phyloP scores from a whole-genome alignment of 768 basidiomycete species.

The Mycena latifolia region DNA sequence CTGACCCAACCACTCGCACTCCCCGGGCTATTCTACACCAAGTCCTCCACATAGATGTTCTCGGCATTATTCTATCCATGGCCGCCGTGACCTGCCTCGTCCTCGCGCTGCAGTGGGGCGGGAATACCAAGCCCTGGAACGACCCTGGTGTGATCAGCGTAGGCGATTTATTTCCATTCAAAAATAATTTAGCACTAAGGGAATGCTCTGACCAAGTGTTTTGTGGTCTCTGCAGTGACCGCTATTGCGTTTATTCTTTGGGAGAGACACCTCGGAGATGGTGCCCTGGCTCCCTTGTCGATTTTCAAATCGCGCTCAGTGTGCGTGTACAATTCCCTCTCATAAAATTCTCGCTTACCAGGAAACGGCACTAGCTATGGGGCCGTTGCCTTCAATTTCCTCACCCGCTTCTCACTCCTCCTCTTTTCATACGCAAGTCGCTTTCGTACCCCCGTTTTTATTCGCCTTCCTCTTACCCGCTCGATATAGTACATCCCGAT shows the following conservation, averaged over 20 bases:
- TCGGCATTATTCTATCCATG: conserved; percentile 50
- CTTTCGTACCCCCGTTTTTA: too few relatives aligned
- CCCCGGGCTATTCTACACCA: conserved; percentile 13
- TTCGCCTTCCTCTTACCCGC: too few relatives aligned
- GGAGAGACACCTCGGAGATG: conserved; percentile 7
- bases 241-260: conserved; percentile 10
- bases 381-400: conserved; percentile 5
- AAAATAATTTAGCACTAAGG: too few relatives aligned
- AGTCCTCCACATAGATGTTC: conserved; percentile 47
- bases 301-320: conserved; percentile 14
- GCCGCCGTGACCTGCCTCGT: conserved; percentile 49
- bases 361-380: background rate
- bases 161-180: too few relatives aligned
- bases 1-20: conserved; percentile 5
- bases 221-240: conserved; percentile 1
- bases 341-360: background rate
- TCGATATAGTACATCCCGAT: conserved; percentile 21
- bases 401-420: conserved; percentile 13
- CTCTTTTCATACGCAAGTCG: conserved; percentile 12
- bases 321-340: background rate
- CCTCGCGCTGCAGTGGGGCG: conserved; percentile 57
- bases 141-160: conserved; percentile 44
- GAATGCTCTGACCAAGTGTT: conserved; percentile 1
- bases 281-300: conserved; percentile 8
- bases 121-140: conserved; percentile 54